Evolutionary conservation across 306 rosid species (phyloP).

Genomic region (Fragaria nilgerrensis): DNA sequence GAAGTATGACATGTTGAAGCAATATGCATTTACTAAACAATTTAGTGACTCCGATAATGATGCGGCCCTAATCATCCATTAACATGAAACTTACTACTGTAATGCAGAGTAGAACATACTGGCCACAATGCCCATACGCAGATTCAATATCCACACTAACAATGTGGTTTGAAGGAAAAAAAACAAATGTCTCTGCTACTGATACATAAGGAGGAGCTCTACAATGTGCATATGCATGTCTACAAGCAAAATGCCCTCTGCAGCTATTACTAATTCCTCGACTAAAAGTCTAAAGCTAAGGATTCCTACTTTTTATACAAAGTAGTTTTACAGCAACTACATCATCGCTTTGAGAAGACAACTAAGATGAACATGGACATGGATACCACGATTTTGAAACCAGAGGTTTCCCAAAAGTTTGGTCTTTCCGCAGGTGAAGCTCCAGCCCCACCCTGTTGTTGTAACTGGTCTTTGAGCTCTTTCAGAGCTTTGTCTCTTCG

Average conservation of each 20-base stretch:
- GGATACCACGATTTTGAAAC: slow-evolving; percentile 77
- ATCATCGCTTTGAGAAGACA: slow-evolving; percentile 81
- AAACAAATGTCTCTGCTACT: slow-evolving; percentile 25
- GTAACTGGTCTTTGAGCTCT: slow-evolving; percentile 83
- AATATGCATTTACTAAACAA: neutral
- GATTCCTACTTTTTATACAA: slow-evolving; percentile 28
- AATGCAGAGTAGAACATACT: neutral
- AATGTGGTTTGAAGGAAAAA: neutral
- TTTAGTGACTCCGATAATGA: neutral
- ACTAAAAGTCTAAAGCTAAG: slow-evolving; percentile 8
- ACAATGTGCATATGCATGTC: slow-evolving; percentile 25
- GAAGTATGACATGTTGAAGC: neutral
- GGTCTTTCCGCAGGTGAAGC: slow-evolving; percentile 45
- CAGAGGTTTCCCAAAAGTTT: slow-evolving; percentile 82
- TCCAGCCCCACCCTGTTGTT: slow-evolving; percentile 46
- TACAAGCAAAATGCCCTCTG: slow-evolving; percentile 40
- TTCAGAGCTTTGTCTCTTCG: slow-evolving; percentile 83
- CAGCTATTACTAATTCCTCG: slow-evolving; percentile 32
- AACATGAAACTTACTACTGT: neutral
- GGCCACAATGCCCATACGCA: neutral
- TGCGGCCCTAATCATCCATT: neutral
- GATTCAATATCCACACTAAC: neutral
- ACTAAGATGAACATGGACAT: slow-evolving; percentile 88
- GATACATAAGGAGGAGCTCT: slow-evolving; percentile 31
- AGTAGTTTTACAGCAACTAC: slow-evolving; percentile 8